These are phyloP conservation scores for Ascosphaera aggregata DNA, from an alignment of 2,329 filamentous ascomycete species.

Conservation along the genomic window DNA sequence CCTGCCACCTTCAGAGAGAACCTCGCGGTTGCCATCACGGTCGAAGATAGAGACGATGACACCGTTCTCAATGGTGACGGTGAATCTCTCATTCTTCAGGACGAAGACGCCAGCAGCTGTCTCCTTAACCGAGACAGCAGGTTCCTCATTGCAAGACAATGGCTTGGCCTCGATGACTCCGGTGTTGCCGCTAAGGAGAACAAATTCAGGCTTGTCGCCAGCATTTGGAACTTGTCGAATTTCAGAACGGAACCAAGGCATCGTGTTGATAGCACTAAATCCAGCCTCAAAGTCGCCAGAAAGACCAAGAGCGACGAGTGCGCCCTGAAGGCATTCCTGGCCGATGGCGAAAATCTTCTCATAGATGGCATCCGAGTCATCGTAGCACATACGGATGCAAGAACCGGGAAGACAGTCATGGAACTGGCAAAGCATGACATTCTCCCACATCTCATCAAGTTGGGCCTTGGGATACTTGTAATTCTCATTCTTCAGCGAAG, in stretches of 20 bases:
- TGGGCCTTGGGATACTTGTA: constrained; percentile 88
- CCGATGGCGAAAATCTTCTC: constrained; percentile 59
- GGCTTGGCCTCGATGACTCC: constrained; percentile 18
- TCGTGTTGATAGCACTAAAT: constrained; percentile 52
- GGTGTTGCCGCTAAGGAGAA: constrained; percentile 23
- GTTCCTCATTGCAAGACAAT: constrained; percentile 8
- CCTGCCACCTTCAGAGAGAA: constrained; percentile 48
- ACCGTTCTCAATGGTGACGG: constrained; percentile 48
- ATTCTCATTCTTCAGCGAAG: constrained; percentile 41
- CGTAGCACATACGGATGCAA: constrained; percentile 93
- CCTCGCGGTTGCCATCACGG: constrained; percentile 45
- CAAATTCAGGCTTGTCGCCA: constrained; percentile 13
- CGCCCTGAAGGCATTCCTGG: constrained; percentile 43
- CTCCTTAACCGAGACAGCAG: constrained; percentile 26
- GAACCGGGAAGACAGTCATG: constrained; percentile 92
- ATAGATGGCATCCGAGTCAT: constrained; percentile 84
- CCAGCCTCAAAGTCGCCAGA: constrained; percentile 19
- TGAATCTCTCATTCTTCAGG: constrained; percentile 54
- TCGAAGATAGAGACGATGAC: constrained; percentile 72
- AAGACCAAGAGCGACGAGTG: constrained; percentile 44
- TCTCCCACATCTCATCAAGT: constrained; percentile 94
- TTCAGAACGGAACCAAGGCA: constrained; percentile 64
- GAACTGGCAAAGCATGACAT: constrained; percentile 79
- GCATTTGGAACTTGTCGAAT: constrained; percentile 37
- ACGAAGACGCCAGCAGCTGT: constrained; percentile 41